Conservation (phyloP, 768 basidiomycete species). For the Lentinula lateritia region DNA sequence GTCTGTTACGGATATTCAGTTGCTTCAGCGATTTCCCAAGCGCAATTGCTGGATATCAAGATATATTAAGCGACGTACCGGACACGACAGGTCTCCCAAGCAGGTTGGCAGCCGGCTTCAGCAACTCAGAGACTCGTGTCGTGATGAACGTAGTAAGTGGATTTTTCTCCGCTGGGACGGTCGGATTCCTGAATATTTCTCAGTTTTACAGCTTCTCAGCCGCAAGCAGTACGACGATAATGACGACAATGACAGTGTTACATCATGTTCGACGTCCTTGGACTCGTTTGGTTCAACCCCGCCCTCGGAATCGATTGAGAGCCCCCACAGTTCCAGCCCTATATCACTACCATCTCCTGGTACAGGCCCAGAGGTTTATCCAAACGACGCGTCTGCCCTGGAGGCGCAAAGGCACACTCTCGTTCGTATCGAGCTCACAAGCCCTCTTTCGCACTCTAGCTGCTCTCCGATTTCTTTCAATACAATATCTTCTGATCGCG, state of each 20-base stretch:
- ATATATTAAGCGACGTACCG: constrained; percentile 51
- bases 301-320: not conserved
- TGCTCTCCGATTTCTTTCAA: not conserved
- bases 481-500: not conserved
- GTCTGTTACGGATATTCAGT: constrained; percentile 44
- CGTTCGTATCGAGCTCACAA: not conserved
- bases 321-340: not conserved
- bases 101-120: constrained; percentile 69
- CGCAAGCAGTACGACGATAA: not conserved
- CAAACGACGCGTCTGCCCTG: not conserved
- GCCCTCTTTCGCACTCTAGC: not conserved
- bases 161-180: not conserved
- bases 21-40: constrained; percentile 56
- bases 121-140: constrained; percentile 58
- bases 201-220: not conserved
- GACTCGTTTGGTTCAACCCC: not conserved
- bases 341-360: not conserved
- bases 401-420: not conserved
- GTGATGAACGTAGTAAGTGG: constrained; percentile 47
- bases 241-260: not conserved
- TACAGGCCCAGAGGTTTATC: not conserved
- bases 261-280: not conserved
- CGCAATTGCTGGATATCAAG: constrained; percentile 65
- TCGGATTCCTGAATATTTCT: not conserved
- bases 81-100: constrained; percentile 54